Base-by-base conservation (phyloP, 352 stramenopile species). In the Phytopythium helicoides region DNA sequence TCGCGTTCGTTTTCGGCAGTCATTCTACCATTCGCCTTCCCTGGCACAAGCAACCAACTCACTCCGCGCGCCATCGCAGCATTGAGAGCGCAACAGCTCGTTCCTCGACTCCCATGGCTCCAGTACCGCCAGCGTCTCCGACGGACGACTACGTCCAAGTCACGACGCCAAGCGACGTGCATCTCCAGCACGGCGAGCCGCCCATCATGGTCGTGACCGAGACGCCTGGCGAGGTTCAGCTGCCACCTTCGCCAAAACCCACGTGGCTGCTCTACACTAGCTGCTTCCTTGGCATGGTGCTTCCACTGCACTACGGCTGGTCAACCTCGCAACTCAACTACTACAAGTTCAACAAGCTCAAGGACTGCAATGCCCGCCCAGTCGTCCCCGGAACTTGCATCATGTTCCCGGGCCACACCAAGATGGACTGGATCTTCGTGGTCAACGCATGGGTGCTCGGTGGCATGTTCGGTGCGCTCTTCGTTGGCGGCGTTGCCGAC, bases 401-500 rank as follows among this genome's bases (percentile, higher is more conserved):
- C 35, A 64, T 78, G 52, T 75, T 78, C 50, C 55, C 68, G 1
- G 59, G 58, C 0, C 68, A 78, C 45, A 65, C 62, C 16, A 68
- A 71, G 34, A 23, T 37, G 0, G 10, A 68, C 6, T 79, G 69
- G 69, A 71, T 60, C 5, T 49, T 77, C 22, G 56, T 66, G 3
- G 62, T 77, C 0, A 74, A 76, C 41, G 70, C 70, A 0, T 82
- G 69, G 72, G 44, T 76, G 28, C 35, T 77, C 33, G 71, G 71
- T 21, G 67, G 64, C 19, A 71, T 66, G 56, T 50, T 78, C 47
- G 68, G 71, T 12, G 54, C 54, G 14, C 41, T 76, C 4, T 12
- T 56, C 11, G 56, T 66, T 8, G 65, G 64, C n/a, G 52, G 45
- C 2, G 44, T 67, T 16, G 62, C 66, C 7, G 69, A 81, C 48